A percentile compares a stretch with the other conserved stretches of the same genome.
These are phyloP conservation scores for Tremella yokohamensis DNA, from an alignment of 768 basidiomycete genomes.

Conservation along the genomic window DNA sequence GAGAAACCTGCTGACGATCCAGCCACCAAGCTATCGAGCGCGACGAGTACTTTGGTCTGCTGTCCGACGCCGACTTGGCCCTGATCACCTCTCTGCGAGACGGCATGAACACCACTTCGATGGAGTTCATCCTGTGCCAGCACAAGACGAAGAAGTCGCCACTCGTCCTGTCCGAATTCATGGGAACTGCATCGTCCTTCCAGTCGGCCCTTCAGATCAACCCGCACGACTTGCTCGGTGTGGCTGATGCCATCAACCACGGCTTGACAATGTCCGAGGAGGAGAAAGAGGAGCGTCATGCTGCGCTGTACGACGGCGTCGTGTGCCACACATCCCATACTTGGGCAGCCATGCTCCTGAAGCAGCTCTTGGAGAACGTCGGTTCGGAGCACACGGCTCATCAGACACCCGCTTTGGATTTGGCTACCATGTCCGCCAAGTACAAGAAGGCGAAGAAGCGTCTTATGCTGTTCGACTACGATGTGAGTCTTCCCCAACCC, in stretches of 20 bases:
- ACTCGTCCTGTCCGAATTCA: conserved; percentile 90
- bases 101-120: conserved; percentile 98
- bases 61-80: conserved; percentile 87
- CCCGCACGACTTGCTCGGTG: conserved; percentile 92
- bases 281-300: conserved; percentile 74
- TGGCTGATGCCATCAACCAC: conserved; percentile 82
- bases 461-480: conserved; percentile 92
- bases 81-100: conserved; percentile 93
- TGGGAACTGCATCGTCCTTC: conserved; percentile 95
- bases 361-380: conserved; percentile 80
- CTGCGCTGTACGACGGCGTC: conserved; percentile 71
- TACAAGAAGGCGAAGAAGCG: conserved; percentile 75
- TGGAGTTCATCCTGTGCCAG: conserved; percentile 97
- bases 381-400: conserved; percentile 73
- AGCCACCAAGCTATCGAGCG: conserved; percentile 96
- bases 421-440: conserved; percentile 58
- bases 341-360: conserved; percentile 85
- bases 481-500: conserved; percentile 58
- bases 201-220: conserved; percentile 83
- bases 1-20: conserved; percentile 11
- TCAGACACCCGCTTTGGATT: conserved; percentile 78
- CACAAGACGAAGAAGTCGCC: conserved; percentile 73
- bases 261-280: conserved; percentile 74
- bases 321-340: conserved; percentile 90
- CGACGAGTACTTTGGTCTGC: conserved; percentile 94